Conservation (phyloP, 441 rosid genomes). For the Gossypium armourianum region DNA sequence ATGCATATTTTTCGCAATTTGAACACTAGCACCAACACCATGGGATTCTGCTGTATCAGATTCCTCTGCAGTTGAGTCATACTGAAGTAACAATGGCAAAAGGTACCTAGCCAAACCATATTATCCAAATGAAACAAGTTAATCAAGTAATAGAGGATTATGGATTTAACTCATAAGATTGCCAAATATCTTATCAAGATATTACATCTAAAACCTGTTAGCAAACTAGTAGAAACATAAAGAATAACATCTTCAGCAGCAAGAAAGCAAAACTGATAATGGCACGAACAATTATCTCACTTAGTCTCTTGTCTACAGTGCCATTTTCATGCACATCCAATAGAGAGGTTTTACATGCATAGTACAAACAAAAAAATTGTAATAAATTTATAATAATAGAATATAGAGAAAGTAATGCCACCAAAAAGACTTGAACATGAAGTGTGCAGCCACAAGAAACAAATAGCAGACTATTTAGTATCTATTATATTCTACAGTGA, state of each 20-base stretch:
- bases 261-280: slow-evolving; percentile 3
- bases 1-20: slow-evolving; percentile 90
- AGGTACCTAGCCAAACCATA: slow-evolving; percentile 60
- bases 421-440: neutral
- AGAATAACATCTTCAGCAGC: neutral
- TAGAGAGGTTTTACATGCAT: neutral
- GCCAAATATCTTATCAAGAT: neutral
- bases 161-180: neutral
- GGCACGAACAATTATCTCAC: neutral
- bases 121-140: slow-evolving; percentile 4
- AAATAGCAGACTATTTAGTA: slow-evolving; percentile 1
- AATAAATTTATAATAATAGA: neutral
- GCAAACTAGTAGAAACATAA: neutral
- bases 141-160: neutral
- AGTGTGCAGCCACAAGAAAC: neutral
- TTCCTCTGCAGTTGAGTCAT: slow-evolving; percentile 95
- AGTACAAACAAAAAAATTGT: neutral
- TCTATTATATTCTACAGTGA: neutral
- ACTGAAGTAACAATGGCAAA: slow-evolving; percentile 86
- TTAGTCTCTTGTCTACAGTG: neutral
- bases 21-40: slow-evolving; percentile 93
- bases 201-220: neutral
- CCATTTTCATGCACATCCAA: neutral
- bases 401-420: neutral
- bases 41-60: slow-evolving; percentile 63